Conservation (phyloP, 495 filamentous ascomycete species). For the Hypoxylon cercidicola region DNA sequence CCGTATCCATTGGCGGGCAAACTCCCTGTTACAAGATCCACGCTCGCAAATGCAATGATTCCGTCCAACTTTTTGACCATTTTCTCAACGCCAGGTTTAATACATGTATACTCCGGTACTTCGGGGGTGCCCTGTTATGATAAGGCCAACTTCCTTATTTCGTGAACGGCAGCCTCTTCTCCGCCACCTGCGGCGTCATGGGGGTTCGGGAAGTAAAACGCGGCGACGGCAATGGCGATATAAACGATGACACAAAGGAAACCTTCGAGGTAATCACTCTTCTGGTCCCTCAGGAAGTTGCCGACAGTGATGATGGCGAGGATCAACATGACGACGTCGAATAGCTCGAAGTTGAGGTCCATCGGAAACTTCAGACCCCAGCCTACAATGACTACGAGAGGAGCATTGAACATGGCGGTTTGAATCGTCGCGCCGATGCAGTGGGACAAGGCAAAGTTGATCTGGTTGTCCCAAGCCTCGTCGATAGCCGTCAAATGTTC, state of each 20-base stretch:
- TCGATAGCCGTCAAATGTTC: conserved; percentile 92
- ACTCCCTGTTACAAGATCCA: conserved; percentile 17
- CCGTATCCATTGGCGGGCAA: conserved; percentile 7
- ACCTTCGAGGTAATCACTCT: conserved; percentile 84
- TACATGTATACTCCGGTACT: conserved; percentile 12
- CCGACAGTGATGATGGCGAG: conserved; percentile 87
- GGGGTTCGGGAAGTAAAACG: conserved; percentile 70
- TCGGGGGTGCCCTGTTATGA: background rate
- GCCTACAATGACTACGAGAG: conserved; percentile 82
- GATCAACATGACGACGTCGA: conserved; percentile 88
- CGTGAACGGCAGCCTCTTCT: conserved; percentile 15
- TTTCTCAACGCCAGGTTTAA: conserved; percentile 34
- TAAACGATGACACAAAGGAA: conserved; percentile 78
- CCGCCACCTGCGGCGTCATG: conserved; percentile 22
- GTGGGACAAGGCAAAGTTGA: conserved; percentile 93
- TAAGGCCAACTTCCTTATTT: conserved; percentile 14
- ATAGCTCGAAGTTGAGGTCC: conserved; percentile 87
- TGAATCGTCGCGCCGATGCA: conserved; percentile 89
- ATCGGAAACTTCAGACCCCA: conserved; percentile 80
- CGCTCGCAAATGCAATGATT: conserved; percentile 21
- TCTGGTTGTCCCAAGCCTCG: conserved; percentile 87
- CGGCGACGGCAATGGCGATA: conserved; percentile 69
- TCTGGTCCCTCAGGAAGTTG: conserved; percentile 81
- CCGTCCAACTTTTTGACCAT: conserved; percentile 24
- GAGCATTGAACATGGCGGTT: conserved; percentile 88